Conservation (phyloP, 306 rosid species). For the Inga laurina region DNA sequence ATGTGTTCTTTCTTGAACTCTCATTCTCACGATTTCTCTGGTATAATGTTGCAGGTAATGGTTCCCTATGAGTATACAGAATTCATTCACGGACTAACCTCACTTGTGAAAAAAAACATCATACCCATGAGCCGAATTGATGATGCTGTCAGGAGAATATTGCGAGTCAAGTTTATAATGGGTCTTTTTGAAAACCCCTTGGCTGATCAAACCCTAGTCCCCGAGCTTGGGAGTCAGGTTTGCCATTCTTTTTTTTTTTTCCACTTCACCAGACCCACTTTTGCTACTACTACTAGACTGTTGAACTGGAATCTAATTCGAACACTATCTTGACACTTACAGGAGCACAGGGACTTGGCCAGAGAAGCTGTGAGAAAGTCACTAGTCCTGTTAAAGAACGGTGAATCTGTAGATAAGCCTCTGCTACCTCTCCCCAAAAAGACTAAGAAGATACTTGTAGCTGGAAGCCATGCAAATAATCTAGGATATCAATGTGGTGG, state of each 20-base stretch:
- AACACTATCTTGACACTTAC: slow-evolving; percentile 2
- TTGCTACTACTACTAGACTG: neutral
- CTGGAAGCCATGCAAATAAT: slow-evolving; percentile 62
- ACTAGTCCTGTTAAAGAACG: slow-evolving; percentile 50
- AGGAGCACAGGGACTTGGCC: slow-evolving; percentile 51
- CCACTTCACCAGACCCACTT: neutral
- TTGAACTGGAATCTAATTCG: neutral
- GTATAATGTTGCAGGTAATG: slow-evolving; percentile 5
- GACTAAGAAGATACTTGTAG: slow-evolving; percentile 50
- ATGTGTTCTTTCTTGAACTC: neutral
- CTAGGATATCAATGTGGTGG: slow-evolving; percentile 66
- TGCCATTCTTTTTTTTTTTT: neutral
- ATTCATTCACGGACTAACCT: slow-evolving; percentile 32
- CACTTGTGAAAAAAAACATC: slow-evolving; percentile 38
- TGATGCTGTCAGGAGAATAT: slow-evolving; percentile 53
- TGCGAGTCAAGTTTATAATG: slow-evolving; percentile 50
- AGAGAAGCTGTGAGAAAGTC: slow-evolving; percentile 58
- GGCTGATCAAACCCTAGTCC: slow-evolving; percentile 43
- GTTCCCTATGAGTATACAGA: slow-evolving; percentile 7
- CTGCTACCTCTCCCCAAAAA: slow-evolving; percentile 49
- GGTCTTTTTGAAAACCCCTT: slow-evolving; percentile 53
- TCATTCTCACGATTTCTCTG: neutral
- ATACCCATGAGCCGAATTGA: slow-evolving; percentile 53
- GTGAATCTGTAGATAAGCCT: slow-evolving; percentile 35
- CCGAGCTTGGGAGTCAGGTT: slow-evolving; percentile 52